These are phyloP conservation scores for Stentor roeselii DNA, from an alignment of 73 alveolate species.

Conservation along the genomic window DNA sequence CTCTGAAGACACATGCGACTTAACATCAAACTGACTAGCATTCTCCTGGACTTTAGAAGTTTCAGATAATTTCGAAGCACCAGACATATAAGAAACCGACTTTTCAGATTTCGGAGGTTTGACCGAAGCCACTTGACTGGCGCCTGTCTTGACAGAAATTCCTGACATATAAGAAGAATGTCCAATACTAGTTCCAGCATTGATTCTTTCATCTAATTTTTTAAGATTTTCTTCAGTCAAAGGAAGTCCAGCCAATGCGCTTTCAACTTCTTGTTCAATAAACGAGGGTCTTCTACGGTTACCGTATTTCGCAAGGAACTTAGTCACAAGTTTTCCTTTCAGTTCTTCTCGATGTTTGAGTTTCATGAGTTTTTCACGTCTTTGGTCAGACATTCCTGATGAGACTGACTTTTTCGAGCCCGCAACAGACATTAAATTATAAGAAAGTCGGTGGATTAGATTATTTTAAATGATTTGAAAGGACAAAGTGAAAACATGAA, in stretches of 20 bases:
- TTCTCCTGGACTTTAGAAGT: constrained; percentile 10
- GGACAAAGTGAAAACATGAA: too few relatives aligned
- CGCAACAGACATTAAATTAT: constrained; percentile 24
- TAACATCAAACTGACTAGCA: neutral
- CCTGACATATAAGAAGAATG: neutral
- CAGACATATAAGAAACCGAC: constrained; percentile 22
- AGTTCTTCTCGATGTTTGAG: constrained; percentile 27
- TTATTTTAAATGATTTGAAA: too few relatives aligned
- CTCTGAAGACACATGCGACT: constrained; percentile 3
- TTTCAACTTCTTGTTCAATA: constrained; percentile 30
- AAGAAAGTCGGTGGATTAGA: too few relatives aligned
- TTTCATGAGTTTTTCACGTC: neutral
- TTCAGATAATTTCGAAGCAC: constrained; percentile 17
- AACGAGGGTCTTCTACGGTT: constrained; percentile 5
- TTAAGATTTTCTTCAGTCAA: constrained; percentile 27
- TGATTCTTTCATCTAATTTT: constrained; percentile 1
- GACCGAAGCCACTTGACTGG: constrained; percentile 13
- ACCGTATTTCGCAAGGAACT: constrained; percentile 28
- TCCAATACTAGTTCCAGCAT: neutral
- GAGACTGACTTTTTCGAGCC: constrained; percentile 13
- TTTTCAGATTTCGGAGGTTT: constrained; percentile 7
- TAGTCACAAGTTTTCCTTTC: constrained; percentile 22
- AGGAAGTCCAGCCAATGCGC: neutral
- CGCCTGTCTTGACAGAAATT: constrained; percentile 15
- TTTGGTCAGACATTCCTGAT: neutral